Base-by-base conservation (phyloP, 2,329 filamentous ascomycete genomes). In the Ophiostoma quercus region DNA sequence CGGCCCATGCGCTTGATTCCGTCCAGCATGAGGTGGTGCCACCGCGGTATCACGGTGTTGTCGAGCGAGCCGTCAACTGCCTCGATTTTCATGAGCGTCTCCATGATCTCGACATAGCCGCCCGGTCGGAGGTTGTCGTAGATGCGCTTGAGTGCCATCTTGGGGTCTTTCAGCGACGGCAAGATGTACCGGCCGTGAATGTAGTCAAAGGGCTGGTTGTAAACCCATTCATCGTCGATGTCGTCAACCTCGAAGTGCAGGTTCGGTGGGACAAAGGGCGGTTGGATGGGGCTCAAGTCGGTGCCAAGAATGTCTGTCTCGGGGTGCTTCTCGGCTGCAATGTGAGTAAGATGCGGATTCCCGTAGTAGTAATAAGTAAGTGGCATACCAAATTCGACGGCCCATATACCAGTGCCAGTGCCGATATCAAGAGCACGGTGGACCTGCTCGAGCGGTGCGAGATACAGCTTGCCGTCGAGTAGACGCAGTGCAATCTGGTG, bases 41-140 rank as follows among this genome's bases (percentile, higher is more conserved):
- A 57, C n/a, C n/a, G 51, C 3, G 51, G 51, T 66, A 77, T 68
- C 3, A 74, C 68, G 7, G 75, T 76, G 43, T 75, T 77, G 68
- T 77, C 75, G 7, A 78, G 76, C 3, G 77, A 77, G 32, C 73
- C 75, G 60, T 78, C 76, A 39, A 76, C 71, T 51, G 72, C 69
- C 62, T 73, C 71, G 70, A 74, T 68, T 67, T 73, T 69, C 54
- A 75, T 73, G 68, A 75, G 73, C 37, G 72, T 75, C 69, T 82
- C 77, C 71, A 75, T 75, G 43, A 79, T 70, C 71, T 84, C 81
- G 8, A 81, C 74, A 74, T 75, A 81, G 34, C 81, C 82, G 37
- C 80, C 82, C 0, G 81, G 80, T 34, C 75, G 75, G 1, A 80
- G 74, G 68, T 77, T 80, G 71, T 82, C 77, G 71, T 80, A 84